A percentile compares a stretch with the other conserved stretches of the same genome.
phyloP scores from a whole-genome alignment of 1,284 basidiomycete genomes.

The Thecaphora thlaspeos region DNA sequence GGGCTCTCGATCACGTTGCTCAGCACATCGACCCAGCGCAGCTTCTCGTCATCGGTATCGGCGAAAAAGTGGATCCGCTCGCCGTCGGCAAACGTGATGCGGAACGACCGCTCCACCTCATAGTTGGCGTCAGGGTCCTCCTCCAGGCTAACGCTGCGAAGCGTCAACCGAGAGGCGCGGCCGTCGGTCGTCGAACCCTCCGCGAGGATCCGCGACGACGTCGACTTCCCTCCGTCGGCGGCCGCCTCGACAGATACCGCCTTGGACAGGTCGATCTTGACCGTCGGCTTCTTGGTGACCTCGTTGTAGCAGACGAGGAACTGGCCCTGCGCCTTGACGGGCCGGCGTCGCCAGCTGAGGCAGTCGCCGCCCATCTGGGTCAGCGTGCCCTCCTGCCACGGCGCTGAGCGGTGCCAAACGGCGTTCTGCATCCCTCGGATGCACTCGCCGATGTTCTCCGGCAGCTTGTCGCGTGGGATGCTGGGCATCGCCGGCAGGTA shows the following conservation, averaged over 20 bases:
- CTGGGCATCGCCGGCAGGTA: constrained; percentile 82
- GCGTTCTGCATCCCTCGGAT: constrained; percentile 81
- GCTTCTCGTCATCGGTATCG: constrained; percentile 84
- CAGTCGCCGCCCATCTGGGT: constrained; percentile 97
- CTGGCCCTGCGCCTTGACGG: constrained; percentile 80
- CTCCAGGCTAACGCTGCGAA: constrained; percentile 13
- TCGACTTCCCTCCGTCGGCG: constrained; percentile 7
- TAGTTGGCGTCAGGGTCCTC: constrained; percentile 69
- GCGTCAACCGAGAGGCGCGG: constrained; percentile 11
- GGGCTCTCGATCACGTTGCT: constrained; percentile 35
- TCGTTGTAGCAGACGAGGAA: constrained; percentile 89
- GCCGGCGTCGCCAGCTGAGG: constrained; percentile 79
- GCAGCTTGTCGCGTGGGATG: constrained; percentile 73
- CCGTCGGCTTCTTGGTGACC: constrained; percentile 84
- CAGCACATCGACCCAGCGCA: constrained; percentile 69
- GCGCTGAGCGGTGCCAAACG: constrained; percentile 86
- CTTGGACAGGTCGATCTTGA: constrained; percentile 86
- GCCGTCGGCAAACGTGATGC: constrained; percentile 74
- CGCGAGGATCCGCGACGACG: constrained; percentile 14
- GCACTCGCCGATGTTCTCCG: constrained; percentile 88
- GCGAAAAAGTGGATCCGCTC: constrained; percentile 87
- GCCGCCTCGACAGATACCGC: constrained; percentile 68
- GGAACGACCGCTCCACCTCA: constrained; percentile 76
- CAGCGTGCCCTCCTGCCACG: constrained; percentile 74
- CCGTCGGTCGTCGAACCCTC: background rate